phyloP scores from a whole-genome alignment of 116 monocot genomes.

The Papilionanthe hybrid region DNA sequence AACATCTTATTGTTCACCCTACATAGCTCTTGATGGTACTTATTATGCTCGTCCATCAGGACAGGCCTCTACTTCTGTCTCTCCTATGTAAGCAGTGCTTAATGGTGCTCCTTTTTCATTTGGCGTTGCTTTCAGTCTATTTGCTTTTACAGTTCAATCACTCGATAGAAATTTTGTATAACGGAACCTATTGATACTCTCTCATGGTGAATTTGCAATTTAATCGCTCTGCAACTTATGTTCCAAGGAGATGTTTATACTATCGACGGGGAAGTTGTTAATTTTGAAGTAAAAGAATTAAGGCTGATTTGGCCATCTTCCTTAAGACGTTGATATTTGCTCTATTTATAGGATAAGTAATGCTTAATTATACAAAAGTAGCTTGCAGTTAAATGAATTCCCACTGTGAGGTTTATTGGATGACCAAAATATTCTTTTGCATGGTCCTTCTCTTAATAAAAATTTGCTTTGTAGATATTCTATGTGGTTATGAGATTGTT shows the following conservation, averaged over 20 bases:
- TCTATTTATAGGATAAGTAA: not conserved
- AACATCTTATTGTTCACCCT: constrained; percentile 66
- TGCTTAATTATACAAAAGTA: not conserved
- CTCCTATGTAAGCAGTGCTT: constrained; percentile 38
- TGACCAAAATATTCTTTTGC: not conserved
- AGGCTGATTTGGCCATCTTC: not conserved
- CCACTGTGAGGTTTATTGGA: not conserved
- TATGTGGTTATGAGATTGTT: no score
- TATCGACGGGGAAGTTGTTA: not conserved
- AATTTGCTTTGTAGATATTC: not conserved
- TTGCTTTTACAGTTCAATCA: not conserved
- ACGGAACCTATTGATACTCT: not conserved
- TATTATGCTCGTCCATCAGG: constrained; percentile 57
- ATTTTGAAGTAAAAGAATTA: not conserved
- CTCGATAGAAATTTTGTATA: not conserved
- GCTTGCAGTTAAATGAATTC: not conserved
- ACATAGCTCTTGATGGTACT: constrained; percentile 67
- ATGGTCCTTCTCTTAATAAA: not conserved
- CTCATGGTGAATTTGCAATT: not conserved
- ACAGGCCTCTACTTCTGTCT: constrained; percentile 48
- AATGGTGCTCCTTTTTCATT: not conserved
- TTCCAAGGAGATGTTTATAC: not conserved
- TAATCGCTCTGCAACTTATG: not conserved
- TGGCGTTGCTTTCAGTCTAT: not conserved
- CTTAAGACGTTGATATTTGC: not conserved